Evolutionary conservation across 1,284 basidiomycete species (phyloP).

Genomic region (Cryptococcus deneoformans): DNA sequence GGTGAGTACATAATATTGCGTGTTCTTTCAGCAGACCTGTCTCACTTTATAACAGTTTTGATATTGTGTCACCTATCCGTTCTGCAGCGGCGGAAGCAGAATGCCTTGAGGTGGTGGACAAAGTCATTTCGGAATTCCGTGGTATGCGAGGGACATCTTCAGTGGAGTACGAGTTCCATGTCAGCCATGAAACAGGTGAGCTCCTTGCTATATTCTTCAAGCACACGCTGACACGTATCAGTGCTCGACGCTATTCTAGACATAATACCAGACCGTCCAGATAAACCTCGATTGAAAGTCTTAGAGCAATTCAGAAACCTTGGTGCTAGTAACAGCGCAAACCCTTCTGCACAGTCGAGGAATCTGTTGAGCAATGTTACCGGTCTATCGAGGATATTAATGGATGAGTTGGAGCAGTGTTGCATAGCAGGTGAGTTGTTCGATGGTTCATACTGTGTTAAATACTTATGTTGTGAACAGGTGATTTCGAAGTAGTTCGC

Average conservation of each 20-base stretch:
- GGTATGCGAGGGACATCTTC: constrained; percentile 30
- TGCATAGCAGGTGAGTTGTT: constrained; percentile 60
- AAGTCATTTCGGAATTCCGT: constrained; percentile 46
- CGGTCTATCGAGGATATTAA: constrained; percentile 28
- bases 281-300: constrained; percentile 28
- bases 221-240: constrained; percentile 2
- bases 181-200: constrained; percentile 43
- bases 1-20: constrained; percentile 15
- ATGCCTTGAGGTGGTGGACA: constrained; percentile 47
- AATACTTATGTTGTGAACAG: constrained; percentile 11
- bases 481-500: constrained; percentile 32
- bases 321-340: constrained; percentile 15
- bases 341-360: constrained; percentile 18
- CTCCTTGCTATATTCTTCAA: not conserved
- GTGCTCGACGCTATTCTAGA: constrained; percentile 42
- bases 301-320: constrained; percentile 38
- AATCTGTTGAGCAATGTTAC: constrained; percentile 24
- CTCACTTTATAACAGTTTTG: constrained; percentile 32
- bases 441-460: not conserved
- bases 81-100: constrained; percentile 48
- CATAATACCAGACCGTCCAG: constrained; percentile 25
- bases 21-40: not conserved
- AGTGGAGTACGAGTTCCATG: constrained; percentile 48
- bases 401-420: constrained; percentile 56
- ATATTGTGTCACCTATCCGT: constrained; percentile 47